Conservation (phyloP, 495 filamentous ascomycete species). For the Barbatosphaeria neglecta region DNA sequence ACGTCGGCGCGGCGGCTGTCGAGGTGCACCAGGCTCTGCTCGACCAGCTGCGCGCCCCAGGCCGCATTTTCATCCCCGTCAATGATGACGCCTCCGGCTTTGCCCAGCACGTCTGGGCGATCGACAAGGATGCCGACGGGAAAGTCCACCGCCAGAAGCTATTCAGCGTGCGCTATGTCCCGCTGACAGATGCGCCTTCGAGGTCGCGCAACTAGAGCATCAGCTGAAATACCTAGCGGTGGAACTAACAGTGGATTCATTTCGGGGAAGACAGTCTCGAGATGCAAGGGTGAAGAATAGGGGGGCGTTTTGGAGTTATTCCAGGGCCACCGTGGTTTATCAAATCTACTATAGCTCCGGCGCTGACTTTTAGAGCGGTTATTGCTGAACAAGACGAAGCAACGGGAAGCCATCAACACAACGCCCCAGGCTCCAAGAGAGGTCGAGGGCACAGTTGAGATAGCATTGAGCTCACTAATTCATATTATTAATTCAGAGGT, state of each 20-base stretch:
- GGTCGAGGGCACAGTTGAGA: too few species aligned
- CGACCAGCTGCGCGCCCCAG: conserved; percentile 68
- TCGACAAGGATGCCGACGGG: conserved; percentile 79
- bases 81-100: conserved; percentile 38
- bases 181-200: conserved; percentile 75
- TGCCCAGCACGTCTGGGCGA: conserved; percentile 73
- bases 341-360: too few species aligned
- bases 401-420: too few species aligned
- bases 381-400: too few species aligned
- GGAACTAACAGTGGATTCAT: too few species aligned
- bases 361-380: too few species aligned
- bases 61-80: conserved; percentile 80
- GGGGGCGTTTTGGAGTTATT: neutral
- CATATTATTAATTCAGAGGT: too few species aligned
- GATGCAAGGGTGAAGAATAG: neutral
- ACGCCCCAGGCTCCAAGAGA: too few species aligned
- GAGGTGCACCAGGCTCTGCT: conserved; percentile 61
- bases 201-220: too few species aligned
- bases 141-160: conserved; percentile 59
- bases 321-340: neutral
- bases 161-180: conserved; percentile 85
- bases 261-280: too few species aligned
- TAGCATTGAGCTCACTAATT: too few species aligned
- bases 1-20: conserved; percentile 82
- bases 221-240: too few species aligned